Evolutionary conservation across 2,329 filamentous ascomycete species (phyloP).

Genomic region (Verticillium albo-atrum): DNA sequence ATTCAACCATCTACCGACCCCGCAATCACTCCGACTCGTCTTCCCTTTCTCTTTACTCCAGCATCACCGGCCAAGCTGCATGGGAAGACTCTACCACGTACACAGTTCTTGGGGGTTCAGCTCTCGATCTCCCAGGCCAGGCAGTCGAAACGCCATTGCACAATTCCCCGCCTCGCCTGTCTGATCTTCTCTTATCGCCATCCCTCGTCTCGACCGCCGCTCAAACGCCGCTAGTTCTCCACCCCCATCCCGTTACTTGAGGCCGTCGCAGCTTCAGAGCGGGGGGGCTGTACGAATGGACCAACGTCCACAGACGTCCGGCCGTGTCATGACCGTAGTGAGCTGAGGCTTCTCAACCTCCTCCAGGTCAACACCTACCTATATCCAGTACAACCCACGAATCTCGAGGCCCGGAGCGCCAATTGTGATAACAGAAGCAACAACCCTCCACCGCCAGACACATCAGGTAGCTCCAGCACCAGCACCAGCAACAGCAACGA

Average conservation of each 20-base stretch:
- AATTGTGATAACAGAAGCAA: background rate
- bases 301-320: constrained; percentile 5
- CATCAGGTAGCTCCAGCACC: background rate
- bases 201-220: background rate
- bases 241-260: background rate
- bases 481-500: background rate
- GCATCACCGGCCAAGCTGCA: background rate
- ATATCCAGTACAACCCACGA: constrained; percentile 16
- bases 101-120: constrained; percentile 12
- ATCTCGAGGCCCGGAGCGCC: background rate
- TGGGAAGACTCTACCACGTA: background rate
- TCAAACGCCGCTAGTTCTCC: constrained; percentile 1
- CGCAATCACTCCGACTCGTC: background rate
- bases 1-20: background rate
- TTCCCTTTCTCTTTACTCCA: background rate
- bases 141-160: background rate
- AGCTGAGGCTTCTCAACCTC: constrained; percentile 41
- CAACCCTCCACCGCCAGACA: background rate
- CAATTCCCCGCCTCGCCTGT: background rate
- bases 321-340: constrained; percentile 55
- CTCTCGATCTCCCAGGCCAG: constrained; percentile 13
- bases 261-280: background rate
- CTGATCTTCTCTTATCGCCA: background rate
- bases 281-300: constrained; percentile 10
- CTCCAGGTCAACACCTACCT: constrained; percentile 46